Conservation (phyloP, 164 flowering plant genomes). For the Berberis thunbergii region DNA sequence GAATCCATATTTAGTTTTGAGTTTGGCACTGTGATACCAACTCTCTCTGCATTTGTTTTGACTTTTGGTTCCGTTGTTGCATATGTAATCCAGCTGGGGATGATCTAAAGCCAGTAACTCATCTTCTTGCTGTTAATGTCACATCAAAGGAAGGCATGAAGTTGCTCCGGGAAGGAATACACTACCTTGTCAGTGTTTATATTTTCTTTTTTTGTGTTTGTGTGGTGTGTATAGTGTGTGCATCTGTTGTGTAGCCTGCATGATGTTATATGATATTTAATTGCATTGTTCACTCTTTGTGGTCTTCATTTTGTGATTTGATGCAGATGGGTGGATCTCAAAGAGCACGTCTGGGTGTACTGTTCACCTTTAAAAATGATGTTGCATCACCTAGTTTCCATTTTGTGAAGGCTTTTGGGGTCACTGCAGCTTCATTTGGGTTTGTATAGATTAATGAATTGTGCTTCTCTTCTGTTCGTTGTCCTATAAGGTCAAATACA, state of each 20-base stretch:
- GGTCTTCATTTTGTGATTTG: constrained; percentile 5
- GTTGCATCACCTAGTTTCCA: constrained; percentile 33
- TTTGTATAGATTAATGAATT: constrained; percentile 19
- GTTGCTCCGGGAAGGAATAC: constrained; percentile 78
- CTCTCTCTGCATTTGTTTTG: constrained; percentile 1
- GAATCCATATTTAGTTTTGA: not conserved
- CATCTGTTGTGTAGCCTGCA: not conserved
- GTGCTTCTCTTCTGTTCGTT: not conserved
- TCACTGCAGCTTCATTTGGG: constrained; percentile 64
- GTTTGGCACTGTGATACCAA: not conserved
- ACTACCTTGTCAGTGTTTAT: constrained; percentile 55
- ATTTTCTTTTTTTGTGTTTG: not conserved
- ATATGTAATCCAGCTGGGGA: constrained; percentile 47
- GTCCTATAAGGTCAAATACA: constrained; percentile 1
- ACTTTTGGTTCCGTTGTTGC: constrained; percentile 3
- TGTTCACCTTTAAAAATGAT: constrained; percentile 35
- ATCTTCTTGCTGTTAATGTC: constrained; percentile 68
- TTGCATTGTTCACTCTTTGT: not conserved
- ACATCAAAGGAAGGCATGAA: constrained; percentile 65
- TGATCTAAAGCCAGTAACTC: constrained; percentile 90
- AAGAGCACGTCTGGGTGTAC: constrained; percentile 64
- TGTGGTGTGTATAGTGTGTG: constrained; percentile 1
- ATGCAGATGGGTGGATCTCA: constrained; percentile 65
- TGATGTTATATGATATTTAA: too few species aligned
- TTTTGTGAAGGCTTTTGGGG: constrained; percentile 51